Evolutionary conservation across 495 filamentous ascomycete species (phyloP), one percentile per base, ranked within the genome.

Genomic region (Penicillium macrosclerotiorum): DNA sequence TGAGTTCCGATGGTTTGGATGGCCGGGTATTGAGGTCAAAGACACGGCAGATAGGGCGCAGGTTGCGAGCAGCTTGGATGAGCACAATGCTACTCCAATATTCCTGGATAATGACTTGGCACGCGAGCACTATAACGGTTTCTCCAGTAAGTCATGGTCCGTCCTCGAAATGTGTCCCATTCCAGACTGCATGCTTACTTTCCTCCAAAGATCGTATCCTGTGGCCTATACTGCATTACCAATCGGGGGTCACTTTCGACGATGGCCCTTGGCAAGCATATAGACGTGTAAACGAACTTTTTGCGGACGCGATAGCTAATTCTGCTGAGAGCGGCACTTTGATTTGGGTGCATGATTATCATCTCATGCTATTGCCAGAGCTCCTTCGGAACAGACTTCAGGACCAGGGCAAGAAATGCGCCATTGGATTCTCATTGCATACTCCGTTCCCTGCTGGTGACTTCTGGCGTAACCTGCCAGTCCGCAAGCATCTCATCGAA

Each of bases 291-390:
- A 97, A 96, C 55, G 78, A 81, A 33, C 63, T 90, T 12, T 97
- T 97, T 54, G 92, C 92, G 16, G 84, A 88, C 64, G 74, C 79
- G 0, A 77, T 97, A 42, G 76, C 82, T 6, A 76, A 82, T 37
- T 77, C 85, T 48, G 85, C 90, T 0, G 73, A 85, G 50, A 81
- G 86, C 41, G 89, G 88, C 29, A 87, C 91, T 52, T 62, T 95
- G 32, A 84, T 97, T 57, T 97, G 92, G 92, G 84, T 97, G 0
- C 92, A 97, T 62, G 92, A 97, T 63, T 97, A 96, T 63, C 92
- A 97, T 67, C 72, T 96, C 38, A 92, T 97, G 87, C 79, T 97
- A 2, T 71, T 97, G 14, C 92, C 92, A 0, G 73, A 80, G 45
- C 85, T 96, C 80, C 72, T 97, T 41, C 84, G 92, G 42, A 81